Conservation (phyloP, 768 basidiomycete species). For the Podaxis carcinomalis region DNA sequence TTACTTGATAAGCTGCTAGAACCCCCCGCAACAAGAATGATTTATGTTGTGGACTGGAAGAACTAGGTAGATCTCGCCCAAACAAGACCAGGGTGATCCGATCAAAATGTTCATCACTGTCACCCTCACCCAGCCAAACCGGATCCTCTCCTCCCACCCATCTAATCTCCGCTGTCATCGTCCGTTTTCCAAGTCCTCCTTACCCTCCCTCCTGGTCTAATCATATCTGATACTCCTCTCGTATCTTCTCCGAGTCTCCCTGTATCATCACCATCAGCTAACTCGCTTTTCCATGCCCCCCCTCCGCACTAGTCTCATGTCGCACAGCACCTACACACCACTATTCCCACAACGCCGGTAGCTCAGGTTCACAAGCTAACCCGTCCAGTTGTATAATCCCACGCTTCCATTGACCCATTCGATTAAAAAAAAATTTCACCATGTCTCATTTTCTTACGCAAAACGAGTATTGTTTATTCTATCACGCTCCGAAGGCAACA, state of each 20-base stretch:
- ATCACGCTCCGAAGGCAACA: neutral
- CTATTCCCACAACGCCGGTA: conserved; percentile 1
- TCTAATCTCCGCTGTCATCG: conserved; percentile 12
- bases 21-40: neutral
- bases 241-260: neutral
- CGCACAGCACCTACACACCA: neutral
- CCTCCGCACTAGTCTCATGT: neutral
- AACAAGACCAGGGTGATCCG: conserved; percentile 9
- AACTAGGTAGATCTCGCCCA: neutral
- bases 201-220: neutral
- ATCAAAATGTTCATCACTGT: conserved; percentile 8
- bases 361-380: neutral
- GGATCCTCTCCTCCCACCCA: conserved; percentile 6
- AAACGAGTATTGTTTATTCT: neutral
- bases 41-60: neutral
- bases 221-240: neutral
- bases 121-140: conserved; percentile 5
- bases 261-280: neutral
- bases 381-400: neutral
- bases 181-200: neutral
- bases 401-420: neutral
- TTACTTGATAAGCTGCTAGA: neutral
- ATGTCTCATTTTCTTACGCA: conserved; percentile 1
- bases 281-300: neutral
- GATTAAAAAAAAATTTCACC: neutral